Evolutionary conservation across 1,284 basidiomycete genomes (phyloP).

Genomic region (Apiotrichum laibachii): DNA sequence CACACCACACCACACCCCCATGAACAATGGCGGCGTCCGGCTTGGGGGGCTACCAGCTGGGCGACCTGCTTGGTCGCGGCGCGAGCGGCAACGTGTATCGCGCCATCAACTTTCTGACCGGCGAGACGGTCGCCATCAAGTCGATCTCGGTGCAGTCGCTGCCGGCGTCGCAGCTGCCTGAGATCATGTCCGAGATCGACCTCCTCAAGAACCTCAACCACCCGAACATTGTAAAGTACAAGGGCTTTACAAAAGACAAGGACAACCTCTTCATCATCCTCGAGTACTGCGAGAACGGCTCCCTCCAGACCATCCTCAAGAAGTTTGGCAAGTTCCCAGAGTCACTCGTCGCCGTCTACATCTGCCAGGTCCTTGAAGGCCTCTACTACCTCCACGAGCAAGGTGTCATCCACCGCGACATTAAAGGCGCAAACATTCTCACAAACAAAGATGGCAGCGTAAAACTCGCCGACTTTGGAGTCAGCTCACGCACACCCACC

Average conservation of each 20-base stretch:
- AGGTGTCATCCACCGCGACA: slow-evolving; percentile 96
- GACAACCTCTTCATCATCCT: slow-evolving; percentile 95
- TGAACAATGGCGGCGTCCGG: slow-evolving; percentile 26
- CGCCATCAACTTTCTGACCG: slow-evolving; percentile 91
- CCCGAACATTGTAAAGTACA: slow-evolving; percentile 97
- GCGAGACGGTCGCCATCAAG: slow-evolving; percentile 94
- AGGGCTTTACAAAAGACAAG: slow-evolving; percentile 88
- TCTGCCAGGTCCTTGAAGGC: slow-evolving; percentile 84
- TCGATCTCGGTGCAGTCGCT: slow-evolving; percentile 91
- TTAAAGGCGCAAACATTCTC: slow-evolving; percentile 95
- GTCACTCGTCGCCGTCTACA: slow-evolving; percentile 91
- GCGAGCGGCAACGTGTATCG: slow-evolving; percentile 94
- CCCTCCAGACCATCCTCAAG: slow-evolving; percentile 89
- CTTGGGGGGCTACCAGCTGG: slow-evolving; percentile 70
- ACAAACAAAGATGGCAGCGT: slow-evolving; percentile 98
- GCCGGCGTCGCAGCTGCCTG: slow-evolving; percentile 83
- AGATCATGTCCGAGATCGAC: slow-evolving; percentile 97
- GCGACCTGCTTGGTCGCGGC: slow-evolving; percentile 89
- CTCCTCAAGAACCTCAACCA: slow-evolving; percentile 91
- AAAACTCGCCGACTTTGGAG: slow-evolving; percentile 92
- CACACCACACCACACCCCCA: slow-evolving; percentile 2
- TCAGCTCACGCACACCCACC: slow-evolving; percentile 60
- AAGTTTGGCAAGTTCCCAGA: slow-evolving; percentile 98
- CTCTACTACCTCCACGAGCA: slow-evolving; percentile 88
- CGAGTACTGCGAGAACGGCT: slow-evolving; percentile 97